Evolutionary conservation across 345 rosid species (phyloP), one percentile per base, ranked within the genome.

Genomic region (Syzygium jambos): DNA sequence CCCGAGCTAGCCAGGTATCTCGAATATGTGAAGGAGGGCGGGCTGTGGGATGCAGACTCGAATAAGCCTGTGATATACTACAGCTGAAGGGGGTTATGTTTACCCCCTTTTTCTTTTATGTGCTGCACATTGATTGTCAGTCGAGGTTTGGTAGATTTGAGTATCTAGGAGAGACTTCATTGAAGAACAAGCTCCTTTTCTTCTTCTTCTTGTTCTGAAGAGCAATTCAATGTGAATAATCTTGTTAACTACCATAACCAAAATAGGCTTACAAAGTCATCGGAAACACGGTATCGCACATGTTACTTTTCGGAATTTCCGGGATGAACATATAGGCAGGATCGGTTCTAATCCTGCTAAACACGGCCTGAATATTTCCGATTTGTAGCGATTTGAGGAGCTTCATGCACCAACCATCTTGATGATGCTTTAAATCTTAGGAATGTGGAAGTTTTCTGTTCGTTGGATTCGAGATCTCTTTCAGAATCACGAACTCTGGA

Each of bases 1-100:
- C 97, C 97, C 4, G 97, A 96, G 73, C 92, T 93, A 19, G 90
- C 94, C 2, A 92, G 98, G 92, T 96, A 96, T 87, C 52, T 96
- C 63, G 92, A 94, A 89, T 96, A 95, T 65, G 91, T 95, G 16
- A 95, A 92, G 89, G 97, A 96, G 57, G 97, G 95, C 4, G 98
- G 98, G 34, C 86, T 88, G 49, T 96, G 98, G 97, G 96, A 94
- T 90, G 30, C 22, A 2, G 87, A 83, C 46, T 90, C 94, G 19
- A 92, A 91, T 86, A 86, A 77, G 87, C 95, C 98, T 30, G 94
- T 94, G 7, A 89, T 95, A 3, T 85, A 94, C 80, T 92, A 89
- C 85, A 91, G 90, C 85, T 94, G 86, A 91, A 61, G 1, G 53
- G 78, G 78, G 78, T 30, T 19, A 0, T 3, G 5, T 4, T 7